Evolutionary conservation across 345 rosid genomes (phyloP).

Genomic region (Melastoma malabathricum): DNA sequence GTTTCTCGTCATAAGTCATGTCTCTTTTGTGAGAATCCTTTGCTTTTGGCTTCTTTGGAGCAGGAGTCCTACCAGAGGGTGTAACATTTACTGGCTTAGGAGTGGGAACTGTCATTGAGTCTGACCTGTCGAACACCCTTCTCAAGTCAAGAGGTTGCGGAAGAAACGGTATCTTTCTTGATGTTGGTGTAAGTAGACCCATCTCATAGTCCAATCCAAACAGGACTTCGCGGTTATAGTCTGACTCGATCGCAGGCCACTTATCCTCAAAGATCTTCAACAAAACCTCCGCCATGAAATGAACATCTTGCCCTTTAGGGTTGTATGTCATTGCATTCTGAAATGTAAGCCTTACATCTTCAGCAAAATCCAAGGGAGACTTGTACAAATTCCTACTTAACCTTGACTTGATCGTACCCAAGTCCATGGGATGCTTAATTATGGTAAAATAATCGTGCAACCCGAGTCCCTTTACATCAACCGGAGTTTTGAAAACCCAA

Average conservation of each 20-base stretch:
- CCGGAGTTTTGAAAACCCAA: constrained; percentile 94
- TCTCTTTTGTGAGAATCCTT: constrained; percentile 92
- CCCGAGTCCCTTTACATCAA: constrained; percentile 66
- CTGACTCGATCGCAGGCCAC: constrained; percentile 75
- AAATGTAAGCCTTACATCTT: constrained; percentile 97
- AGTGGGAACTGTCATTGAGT: constrained; percentile 38
- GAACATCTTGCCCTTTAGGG: constrained; percentile 96
- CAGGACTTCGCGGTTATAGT: constrained; percentile 59
- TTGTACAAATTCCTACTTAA: constrained; percentile 70
- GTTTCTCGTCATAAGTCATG: constrained; percentile 96
- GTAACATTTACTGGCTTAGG: constrained; percentile 43
- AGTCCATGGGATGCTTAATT: constrained; percentile 88
- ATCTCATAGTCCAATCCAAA: constrained; percentile 38
- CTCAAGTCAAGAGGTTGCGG: constrained; percentile 67
- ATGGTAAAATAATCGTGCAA: constrained; percentile 76
- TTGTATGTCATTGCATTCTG: constrained; percentile 90
- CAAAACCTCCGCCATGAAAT: constrained; percentile 70
- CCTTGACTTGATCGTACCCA: constrained; percentile 75
- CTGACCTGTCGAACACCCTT: constrained; percentile 68
- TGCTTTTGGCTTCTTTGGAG: constrained; percentile 90
- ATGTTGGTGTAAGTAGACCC: constrained; percentile 40
- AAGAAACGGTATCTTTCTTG: constrained; percentile 49
- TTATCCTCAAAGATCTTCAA: constrained; percentile 67
- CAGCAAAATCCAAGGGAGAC: constrained; percentile 87
- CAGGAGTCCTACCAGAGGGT: constrained; percentile 77